phyloP scores from a whole-genome alignment of 306 rosid species.

The Aeschynomene evenia region DNA sequence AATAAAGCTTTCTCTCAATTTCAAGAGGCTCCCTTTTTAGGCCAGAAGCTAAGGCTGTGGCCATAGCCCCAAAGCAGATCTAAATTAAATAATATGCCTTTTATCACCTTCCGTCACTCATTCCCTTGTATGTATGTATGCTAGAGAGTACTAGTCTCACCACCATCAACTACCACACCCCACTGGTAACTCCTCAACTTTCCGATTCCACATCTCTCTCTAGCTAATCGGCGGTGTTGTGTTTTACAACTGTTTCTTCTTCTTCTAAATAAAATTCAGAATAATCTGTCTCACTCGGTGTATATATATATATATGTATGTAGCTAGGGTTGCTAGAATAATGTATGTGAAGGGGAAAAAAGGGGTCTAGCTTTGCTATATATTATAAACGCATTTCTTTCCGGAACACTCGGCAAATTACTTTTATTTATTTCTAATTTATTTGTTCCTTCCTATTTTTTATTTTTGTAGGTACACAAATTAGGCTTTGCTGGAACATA shows the following conservation, averaged over 20 bases:
- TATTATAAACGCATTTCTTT: slow-evolving; percentile 10
- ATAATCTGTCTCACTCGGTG: slow-evolving; percentile 5
- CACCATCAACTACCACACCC: slow-evolving; percentile 11
- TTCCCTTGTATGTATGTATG: background rate
- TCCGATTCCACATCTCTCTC: background rate
- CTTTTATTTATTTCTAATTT: background rate
- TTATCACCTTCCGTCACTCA: slow-evolving; percentile 12
- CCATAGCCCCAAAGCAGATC: slow-evolving; percentile 42
- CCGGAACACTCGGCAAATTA: background rate
- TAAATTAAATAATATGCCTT: too few species aligned
- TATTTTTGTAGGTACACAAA: slow-evolving; percentile 24
- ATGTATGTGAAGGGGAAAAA: slow-evolving; percentile 13
- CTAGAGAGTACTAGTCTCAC: background rate
- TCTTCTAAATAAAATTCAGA: background rate
- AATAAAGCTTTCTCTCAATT: slow-evolving; percentile 28
- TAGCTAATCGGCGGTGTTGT: background rate
- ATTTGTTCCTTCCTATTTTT: background rate
- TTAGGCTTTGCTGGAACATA: background rate
- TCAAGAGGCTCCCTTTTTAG: slow-evolving; percentile 23
- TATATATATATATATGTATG: too few species aligned
- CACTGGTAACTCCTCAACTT: slow-evolving; percentile 34
- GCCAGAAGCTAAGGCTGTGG: background rate
- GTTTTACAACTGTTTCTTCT: background rate
- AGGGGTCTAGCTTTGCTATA: slow-evolving; percentile 3
- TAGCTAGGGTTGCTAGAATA: slow-evolving; percentile 44